phyloP scores from a whole-genome alignment of 176 grass and related monocot genomes.

The Chrysopogon serrulatus region DNA sequence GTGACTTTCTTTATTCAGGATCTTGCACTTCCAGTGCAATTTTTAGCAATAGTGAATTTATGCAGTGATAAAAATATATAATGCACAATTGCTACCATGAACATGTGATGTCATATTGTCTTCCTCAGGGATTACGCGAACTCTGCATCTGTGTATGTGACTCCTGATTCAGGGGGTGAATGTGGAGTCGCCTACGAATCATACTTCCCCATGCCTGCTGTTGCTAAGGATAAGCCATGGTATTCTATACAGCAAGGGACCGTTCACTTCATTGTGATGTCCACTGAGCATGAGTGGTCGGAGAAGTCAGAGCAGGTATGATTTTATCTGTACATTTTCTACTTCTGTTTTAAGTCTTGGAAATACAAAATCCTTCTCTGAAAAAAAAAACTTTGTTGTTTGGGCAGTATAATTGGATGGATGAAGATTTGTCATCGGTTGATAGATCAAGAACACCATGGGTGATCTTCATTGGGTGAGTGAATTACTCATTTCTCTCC shows the following conservation, averaged over 20 bases:
- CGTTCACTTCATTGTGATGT: constrained; percentile 78
- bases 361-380: neutral
- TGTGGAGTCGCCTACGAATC: constrained; percentile 80
- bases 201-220: constrained; percentile 75
- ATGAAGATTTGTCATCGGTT: constrained; percentile 51
- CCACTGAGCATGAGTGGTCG: constrained; percentile 73
- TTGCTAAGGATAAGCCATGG: constrained; percentile 68
- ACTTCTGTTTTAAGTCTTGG: neutral
- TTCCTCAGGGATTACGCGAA: constrained; percentile 53
- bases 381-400: neutral
- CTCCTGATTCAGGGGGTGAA: constrained; percentile 68
- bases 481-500: constrained; percentile 1
- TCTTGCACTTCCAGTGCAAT: neutral
- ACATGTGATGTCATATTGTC: neutral
- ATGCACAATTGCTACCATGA: neutral
- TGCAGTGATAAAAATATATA: neutral
- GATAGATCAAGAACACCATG: constrained; percentile 68
- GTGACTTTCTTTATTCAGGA: neutral
- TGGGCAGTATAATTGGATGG: constrained; percentile 66
- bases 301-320: constrained; percentile 62
- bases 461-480: constrained; percentile 87
- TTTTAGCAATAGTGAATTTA: neutral
- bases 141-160: constrained; percentile 54
- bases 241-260: constrained; percentile 81
- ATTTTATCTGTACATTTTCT: neutral